Evolutionary conservation across 768 basidiomycete species (phyloP), one percentile per base, ranked within the genome.

Genomic region (Austroboletus eburneus): DNA sequence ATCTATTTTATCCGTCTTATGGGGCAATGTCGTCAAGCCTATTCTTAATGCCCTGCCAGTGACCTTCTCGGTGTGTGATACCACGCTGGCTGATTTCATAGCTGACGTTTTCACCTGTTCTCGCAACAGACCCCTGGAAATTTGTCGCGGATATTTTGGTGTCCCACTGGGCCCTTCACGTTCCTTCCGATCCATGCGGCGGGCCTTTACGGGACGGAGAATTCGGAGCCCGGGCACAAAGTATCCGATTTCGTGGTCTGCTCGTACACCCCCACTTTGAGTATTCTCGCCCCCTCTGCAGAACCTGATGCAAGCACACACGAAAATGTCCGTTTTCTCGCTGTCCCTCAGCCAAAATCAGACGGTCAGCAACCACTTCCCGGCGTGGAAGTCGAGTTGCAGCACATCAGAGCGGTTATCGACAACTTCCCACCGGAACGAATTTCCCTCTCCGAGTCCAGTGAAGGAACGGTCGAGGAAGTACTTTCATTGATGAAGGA

Each of bases 201-300:
- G n/a, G n/a, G n/a, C n/a, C n/a, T n/a, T n/a, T n/a, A n/a, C n/a
- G 13, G 8, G 29, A 29, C 29, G 29, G 8, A 29, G 29, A 7
- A 29, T 13, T 29, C 29, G 29, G 16, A 45, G 12, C 36, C 23
- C 4, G 34, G 24, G n/a, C 9, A 8, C 24, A 37, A 39, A 16
- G 4, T 45, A 2, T 43, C 21, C 24, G 30, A 43, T 13, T 33
- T 33, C 6, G 33, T 17, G 6, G 10, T 43, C 13, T 45, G 21
- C 7, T 66, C 66, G 9, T 68, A 68, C 41, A 56, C 53, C 2
- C 59, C 64, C 0, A 64, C 65, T 2, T 41, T 66, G 2, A 37
- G 46, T 29, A 49, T 58, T 5, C 45, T 65, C 23, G 13, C 29
- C 38, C 14, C 34, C 8, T 17, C 21, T 5, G 10, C 8, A 20